Percentiles rank a stretch among this genome's conserved stretches.
These are phyloP conservation scores for Torulaspora gathmanii DNA, from an alignment of 805 yeast species.

Conservation along the genomic window DNA sequence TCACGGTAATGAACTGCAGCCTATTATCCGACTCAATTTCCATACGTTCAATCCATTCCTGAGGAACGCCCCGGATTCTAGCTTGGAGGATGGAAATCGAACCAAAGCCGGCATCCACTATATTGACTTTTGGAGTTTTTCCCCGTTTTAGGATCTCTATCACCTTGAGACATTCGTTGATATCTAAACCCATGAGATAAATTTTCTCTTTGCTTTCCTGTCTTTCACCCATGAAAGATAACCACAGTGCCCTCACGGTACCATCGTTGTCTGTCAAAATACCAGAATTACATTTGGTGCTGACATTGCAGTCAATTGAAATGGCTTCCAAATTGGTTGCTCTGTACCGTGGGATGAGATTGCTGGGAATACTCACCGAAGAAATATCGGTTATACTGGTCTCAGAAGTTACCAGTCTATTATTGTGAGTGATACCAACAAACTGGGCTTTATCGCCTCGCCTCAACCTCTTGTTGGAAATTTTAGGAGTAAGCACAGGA, in stretches of 20 bases:
- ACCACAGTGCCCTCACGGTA: conserved; percentile 77
- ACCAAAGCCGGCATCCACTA: conserved; percentile 75
- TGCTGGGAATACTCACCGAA: conserved; percentile 66
- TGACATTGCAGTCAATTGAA: conserved; percentile 64
- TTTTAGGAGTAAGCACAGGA: conserved; percentile 62
- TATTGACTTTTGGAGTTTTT: conserved; percentile 53
- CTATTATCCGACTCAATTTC: conserved; percentile 62
- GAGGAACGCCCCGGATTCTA: conserved; percentile 82
- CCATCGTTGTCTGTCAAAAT: conserved; percentile 74
- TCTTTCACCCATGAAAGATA: conserved; percentile 75
- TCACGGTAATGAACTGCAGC: conserved; percentile 66
- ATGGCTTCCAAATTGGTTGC: conserved; percentile 79
- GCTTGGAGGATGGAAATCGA: conserved; percentile 68
- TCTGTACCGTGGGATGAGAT: conserved; percentile 71
- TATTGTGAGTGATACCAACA: conserved; percentile 70
- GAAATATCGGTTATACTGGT: conserved; percentile 75
- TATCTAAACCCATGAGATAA: conserved; percentile 73
- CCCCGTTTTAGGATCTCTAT: conserved; percentile 48
- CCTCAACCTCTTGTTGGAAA: conserved; percentile 51
- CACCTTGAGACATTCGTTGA: conserved; percentile 56
- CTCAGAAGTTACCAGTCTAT: conserved; percentile 66
- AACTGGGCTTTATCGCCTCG: conserved; percentile 77
- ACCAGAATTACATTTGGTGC: conserved; percentile 76
- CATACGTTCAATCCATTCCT: conserved; percentile 68
- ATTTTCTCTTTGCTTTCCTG: conserved; percentile 56